A percentile compares a stretch with the other conserved stretches of the same genome.
phyloP scores from a whole-genome alignment of 148 eudicot species.

The Fagopyrum tataricum region DNA sequence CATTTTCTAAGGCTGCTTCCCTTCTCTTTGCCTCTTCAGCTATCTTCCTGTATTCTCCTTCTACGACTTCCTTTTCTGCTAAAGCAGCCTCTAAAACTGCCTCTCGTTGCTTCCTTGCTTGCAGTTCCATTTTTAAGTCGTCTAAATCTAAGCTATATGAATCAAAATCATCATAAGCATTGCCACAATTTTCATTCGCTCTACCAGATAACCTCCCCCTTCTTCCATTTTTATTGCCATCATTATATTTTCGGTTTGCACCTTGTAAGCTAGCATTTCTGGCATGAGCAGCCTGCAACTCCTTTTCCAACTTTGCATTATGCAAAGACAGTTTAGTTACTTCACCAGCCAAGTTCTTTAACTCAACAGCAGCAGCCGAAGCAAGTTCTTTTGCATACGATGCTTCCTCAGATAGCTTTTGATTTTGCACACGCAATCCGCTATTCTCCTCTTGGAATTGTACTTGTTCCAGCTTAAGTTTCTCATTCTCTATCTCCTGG shows the following conservation, averaged over 20 bases:
- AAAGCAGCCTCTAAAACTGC: slow-evolving; percentile 50
- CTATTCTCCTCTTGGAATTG: slow-evolving; percentile 46
- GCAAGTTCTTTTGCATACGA: slow-evolving; percentile 72
- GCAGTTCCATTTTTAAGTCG: slow-evolving; percentile 44
- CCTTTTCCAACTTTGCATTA: slow-evolving; percentile 43
- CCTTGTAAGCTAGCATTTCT: slow-evolving; percentile 12
- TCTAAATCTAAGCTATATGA: slow-evolving; percentile 23
- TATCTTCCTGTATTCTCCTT: slow-evolving; percentile 35
- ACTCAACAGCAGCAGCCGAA: slow-evolving; percentile 72
- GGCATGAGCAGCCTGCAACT: slow-evolving; percentile 31
- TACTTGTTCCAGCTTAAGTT: slow-evolving; percentile 52
- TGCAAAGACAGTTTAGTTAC: slow-evolving; percentile 57
- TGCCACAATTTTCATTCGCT: slow-evolving; percentile 24
- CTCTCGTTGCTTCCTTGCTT: slow-evolving; percentile 47
- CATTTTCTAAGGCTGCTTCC: slow-evolving; percentile 48
- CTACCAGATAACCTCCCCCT: slow-evolving; percentile 21
- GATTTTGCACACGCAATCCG: slow-evolving; percentile 43
- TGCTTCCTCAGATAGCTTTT: slow-evolving; percentile 62
- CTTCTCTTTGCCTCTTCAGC: slow-evolving; percentile 47
- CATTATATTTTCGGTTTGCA: slow-evolving; percentile 17
- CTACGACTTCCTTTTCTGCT: slow-evolving; percentile 49
- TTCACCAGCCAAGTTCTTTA: slow-evolving; percentile 62
- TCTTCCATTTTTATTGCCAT: slow-evolving; percentile 23
- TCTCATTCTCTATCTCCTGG: slow-evolving; percentile 51
- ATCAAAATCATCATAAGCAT: slow-evolving; percentile 24